These are phyloP conservation scores for Phialophora macrospora DNA, from an alignment of 2,329 filamentous ascomycete genomes.

Conservation along the genomic window DNA sequence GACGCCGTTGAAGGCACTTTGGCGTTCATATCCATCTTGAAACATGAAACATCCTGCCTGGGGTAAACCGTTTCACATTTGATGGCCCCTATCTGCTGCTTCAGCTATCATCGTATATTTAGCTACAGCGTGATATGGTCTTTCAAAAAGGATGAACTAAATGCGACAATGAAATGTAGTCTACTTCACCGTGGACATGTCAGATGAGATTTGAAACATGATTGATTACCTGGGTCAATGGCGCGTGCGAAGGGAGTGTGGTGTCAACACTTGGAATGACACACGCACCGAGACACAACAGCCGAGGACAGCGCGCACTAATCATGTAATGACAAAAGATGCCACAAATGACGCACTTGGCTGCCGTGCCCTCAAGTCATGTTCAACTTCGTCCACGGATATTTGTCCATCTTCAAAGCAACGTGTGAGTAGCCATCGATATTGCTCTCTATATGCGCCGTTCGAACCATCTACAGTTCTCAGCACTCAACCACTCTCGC, in stretches of 20 bases:
- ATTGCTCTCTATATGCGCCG: not conserved
- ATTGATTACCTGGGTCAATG: not conserved
- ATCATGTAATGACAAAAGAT: no score
- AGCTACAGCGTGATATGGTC: not conserved
- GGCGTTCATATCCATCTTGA: conserved; percentile 10
- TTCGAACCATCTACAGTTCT: not conserved
- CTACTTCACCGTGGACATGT: not conserved
- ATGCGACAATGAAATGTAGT: not conserved
- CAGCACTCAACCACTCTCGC: not conserved
- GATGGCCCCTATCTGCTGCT: not conserved
- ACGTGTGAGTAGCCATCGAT: not conserved
- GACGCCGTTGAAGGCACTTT: not conserved
- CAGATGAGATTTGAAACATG: not conserved
- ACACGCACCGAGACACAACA: no score
- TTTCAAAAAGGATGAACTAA: not conserved
- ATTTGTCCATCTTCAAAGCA: not conserved
- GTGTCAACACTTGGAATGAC: no score
- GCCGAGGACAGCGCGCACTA: no score
- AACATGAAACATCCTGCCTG: conserved; percentile 18
- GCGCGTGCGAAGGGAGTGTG: not conserved
- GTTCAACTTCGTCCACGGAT: no score
- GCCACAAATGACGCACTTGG: no score
- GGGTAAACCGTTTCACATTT: conserved; percentile 16
- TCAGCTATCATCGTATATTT: not conserved
- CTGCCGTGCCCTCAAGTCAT: no score